Conservation (phyloP, 371 early-diverging fungal genomes). For the Lichtheimia ramosa region DNA sequence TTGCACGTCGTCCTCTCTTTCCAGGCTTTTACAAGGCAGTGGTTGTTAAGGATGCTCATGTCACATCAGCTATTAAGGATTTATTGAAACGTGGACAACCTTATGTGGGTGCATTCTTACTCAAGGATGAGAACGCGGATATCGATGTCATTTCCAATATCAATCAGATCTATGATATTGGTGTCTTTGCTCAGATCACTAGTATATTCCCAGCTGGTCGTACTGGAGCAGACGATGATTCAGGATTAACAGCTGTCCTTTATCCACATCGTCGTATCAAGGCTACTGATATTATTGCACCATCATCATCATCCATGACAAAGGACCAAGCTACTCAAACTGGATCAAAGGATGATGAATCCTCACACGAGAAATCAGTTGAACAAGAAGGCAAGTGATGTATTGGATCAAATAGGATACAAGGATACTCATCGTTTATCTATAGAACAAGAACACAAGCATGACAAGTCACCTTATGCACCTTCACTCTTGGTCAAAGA, state of each 20-base stretch:
- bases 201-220: constrained; percentile 79
- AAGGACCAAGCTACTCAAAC: constrained; percentile 6
- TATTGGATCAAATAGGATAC: no score
- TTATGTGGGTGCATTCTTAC: constrained; percentile 91
- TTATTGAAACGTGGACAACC: constrained; percentile 90
- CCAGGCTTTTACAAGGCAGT: constrained; percentile 98
- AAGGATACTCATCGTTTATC: no score
- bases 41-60: constrained; percentile 90
- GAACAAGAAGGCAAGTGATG: no score
- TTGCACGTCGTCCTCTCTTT: constrained; percentile 91
- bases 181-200: constrained; percentile 96
- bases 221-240: constrained; percentile 53
- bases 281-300: constrained; percentile 50
- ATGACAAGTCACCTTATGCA: constrained; percentile 26
- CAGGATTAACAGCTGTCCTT: constrained; percentile 89
- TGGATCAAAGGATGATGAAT: neutral
- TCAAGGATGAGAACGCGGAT: constrained; percentile 86
- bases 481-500: constrained; percentile 66
- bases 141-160: constrained; percentile 77
- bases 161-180: constrained; percentile 83
- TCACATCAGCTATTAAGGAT: constrained; percentile 88
- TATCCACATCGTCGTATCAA: constrained; percentile 93
- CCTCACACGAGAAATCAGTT: neutral
- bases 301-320: constrained; percentile 26
- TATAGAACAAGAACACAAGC: constrained; percentile 14